phyloP scores from a whole-genome alignment of 768 basidiomycete genomes.

The Suillus decipiens region DNA sequence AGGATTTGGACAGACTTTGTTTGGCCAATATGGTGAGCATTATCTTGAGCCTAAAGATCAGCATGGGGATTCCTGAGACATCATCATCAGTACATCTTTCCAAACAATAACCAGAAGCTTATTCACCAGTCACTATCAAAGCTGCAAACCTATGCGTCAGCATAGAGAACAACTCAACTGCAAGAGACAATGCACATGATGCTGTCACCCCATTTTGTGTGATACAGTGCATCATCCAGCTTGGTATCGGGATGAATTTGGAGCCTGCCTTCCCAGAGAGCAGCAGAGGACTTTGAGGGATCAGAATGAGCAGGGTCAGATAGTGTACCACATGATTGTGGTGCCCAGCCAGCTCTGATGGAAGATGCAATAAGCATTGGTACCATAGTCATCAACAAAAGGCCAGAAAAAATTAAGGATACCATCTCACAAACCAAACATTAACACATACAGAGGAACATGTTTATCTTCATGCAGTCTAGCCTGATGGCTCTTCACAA shows the following conservation, averaged over 20 bases:
- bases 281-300: constrained; percentile 79
- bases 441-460: constrained; percentile 47
- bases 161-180: constrained; percentile 7
- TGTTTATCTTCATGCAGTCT: constrained; percentile 50
- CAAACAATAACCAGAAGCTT: background rate
- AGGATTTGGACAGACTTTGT: constrained; percentile 97
- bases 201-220: constrained; percentile 35
- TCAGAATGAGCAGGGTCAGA: constrained; percentile 77
- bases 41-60: constrained; percentile 98
- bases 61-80: constrained; percentile 91
- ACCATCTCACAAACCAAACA: constrained; percentile 16
- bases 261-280: constrained; percentile 81
- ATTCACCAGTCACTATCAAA: constrained; percentile 76
- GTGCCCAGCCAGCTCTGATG: constrained; percentile 66
- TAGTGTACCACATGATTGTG: constrained; percentile 55
- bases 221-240: constrained; percentile 55
- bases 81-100: constrained; percentile 7
- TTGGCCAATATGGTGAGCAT: constrained; percentile 99
- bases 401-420: constrained; percentile 44
- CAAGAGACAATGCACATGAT: constrained; percentile 67
- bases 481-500: constrained; percentile 73
- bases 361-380: constrained; percentile 75
- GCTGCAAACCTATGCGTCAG: constrained; percentile 37
- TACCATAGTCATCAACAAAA: constrained; percentile 75
- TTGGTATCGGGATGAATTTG: constrained; percentile 88